These are phyloP conservation scores for Deinandra increscens DNA, from an alignment of 129 eudicot genomes.

Conservation along the genomic window DNA sequence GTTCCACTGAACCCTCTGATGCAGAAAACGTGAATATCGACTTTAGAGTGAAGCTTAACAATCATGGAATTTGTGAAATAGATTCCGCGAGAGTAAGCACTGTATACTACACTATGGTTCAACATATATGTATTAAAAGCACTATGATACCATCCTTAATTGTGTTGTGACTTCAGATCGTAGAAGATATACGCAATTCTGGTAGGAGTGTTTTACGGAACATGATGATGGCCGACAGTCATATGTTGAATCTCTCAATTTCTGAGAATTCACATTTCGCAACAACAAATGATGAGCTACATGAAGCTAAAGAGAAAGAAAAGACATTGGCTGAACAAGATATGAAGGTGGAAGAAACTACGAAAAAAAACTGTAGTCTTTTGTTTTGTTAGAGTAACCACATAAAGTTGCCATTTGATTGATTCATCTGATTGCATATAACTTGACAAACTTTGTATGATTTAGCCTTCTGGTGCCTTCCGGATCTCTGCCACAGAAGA, in stretches of 20 bases:
- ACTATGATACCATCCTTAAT: not conserved
- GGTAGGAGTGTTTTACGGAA: too few species aligned
- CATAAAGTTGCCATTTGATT: too few species aligned
- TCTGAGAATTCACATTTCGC: slow-evolving; percentile 39
- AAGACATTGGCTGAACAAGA: slow-evolving; percentile 63
- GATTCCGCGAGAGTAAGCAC: slow-evolving; percentile 60
- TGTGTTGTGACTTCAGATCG: slow-evolving; percentile 36
- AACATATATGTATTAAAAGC: not conserved
- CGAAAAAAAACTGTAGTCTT: slow-evolving; percentile 74
- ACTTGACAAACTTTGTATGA: not conserved
- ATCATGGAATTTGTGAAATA: slow-evolving; percentile 56
- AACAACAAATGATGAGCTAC: slow-evolving; percentile 47
- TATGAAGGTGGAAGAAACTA: slow-evolving; percentile 54
- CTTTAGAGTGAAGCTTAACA: slow-evolving; percentile 53
- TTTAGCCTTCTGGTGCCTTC: not conserved
- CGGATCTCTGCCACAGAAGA: too few species aligned
- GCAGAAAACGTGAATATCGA: slow-evolving; percentile 36
- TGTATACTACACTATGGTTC: not conserved
- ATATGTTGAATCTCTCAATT: slow-evolving; percentile 5
- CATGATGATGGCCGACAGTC: slow-evolving; percentile 33
- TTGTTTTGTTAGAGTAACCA: slow-evolving; percentile 25
- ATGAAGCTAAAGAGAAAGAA: slow-evolving; percentile 58
- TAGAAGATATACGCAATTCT: slow-evolving; percentile 29
- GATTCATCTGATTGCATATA: not conserved
- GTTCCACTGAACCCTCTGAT: slow-evolving; percentile 41